Evolutionary conservation across 108 stramenopile species (phyloP).

Genomic region (Cyclotella kingstonii): DNA sequence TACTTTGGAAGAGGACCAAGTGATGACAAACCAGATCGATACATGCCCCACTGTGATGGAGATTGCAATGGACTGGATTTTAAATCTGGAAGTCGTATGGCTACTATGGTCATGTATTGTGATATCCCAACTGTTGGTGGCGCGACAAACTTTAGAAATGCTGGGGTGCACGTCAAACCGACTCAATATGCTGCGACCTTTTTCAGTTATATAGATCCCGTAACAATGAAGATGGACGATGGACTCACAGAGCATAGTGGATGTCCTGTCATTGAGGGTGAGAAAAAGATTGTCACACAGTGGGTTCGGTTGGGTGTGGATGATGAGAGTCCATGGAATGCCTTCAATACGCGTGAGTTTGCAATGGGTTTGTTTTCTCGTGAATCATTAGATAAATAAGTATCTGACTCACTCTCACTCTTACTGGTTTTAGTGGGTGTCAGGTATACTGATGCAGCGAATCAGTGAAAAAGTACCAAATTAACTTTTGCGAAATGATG

Average conservation of each 20-base stretch:
- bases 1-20: slow-evolving; percentile 78
- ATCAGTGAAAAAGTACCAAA: too few relatives aligned
- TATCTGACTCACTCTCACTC: not conserved
- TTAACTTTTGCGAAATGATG: too few relatives aligned
- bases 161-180: slow-evolving; percentile 80
- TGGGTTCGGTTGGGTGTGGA: slow-evolving; percentile 94
- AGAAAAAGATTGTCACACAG: slow-evolving; percentile 95
- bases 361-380: not conserved
- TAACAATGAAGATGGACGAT: slow-evolving; percentile 64
- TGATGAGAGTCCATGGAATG: slow-evolving; percentile 79
- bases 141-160: slow-evolving; percentile 88
- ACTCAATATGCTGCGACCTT: slow-evolving; percentile 73
- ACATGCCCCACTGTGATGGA: slow-evolving; percentile 93
- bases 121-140: slow-evolving; percentile 78
- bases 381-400: not conserved
- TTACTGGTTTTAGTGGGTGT: slow-evolving; percentile 24
- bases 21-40: slow-evolving; percentile 80
- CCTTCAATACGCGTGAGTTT: slow-evolving; percentile 67
- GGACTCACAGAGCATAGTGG: slow-evolving; percentile 87
- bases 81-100: slow-evolving; percentile 81
- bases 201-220: slow-evolving; percentile 87
- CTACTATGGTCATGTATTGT: slow-evolving; percentile 95
- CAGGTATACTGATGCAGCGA: slow-evolving; percentile 36
- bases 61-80: slow-evolving; percentile 68
- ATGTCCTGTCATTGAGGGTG: slow-evolving; percentile 90